Percentiles rank a stretch among this genome's conserved stretches.
phyloP scores from a whole-genome alignment of 1,139 yeast species.

The Sugiyamaella sp. region DNA sequence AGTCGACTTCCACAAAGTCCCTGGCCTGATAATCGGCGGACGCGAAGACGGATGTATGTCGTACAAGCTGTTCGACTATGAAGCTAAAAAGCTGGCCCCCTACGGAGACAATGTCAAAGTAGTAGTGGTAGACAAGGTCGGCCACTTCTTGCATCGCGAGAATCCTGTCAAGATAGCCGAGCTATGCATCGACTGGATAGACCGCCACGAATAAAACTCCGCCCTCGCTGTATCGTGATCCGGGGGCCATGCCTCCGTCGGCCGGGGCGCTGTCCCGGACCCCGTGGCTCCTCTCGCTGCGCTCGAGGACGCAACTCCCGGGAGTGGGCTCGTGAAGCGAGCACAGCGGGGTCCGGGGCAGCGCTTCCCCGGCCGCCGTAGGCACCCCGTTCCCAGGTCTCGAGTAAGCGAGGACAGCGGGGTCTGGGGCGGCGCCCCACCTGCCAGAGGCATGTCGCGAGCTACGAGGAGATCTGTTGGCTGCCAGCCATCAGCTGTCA shows the following conservation, averaged over 20 bases:
- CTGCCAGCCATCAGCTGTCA: no score
- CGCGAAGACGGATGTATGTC: constrained; percentile 34
- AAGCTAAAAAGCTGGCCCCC: constrained; percentile 20
- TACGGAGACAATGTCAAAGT: constrained; percentile 24
- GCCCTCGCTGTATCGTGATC: background rate
- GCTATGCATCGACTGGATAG: constrained; percentile 25
- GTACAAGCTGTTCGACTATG: constrained; percentile 26
- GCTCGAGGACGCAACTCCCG: no score
- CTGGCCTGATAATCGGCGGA: constrained; percentile 33
- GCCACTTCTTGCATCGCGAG: constrained; percentile 38
- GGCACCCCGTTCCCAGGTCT: no score
- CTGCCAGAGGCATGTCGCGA: no score
- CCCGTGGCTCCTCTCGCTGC: background rate
- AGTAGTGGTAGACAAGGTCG: constrained; percentile 29
- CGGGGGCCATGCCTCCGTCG: background rate
- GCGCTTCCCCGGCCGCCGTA: constrained; percentile 1
- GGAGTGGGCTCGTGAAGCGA: background rate
- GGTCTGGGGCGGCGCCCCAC: no score
- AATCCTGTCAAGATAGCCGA: constrained; percentile 30
- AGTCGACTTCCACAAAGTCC: constrained; percentile 32
- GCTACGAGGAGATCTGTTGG: no score
- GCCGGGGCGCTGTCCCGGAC: constrained; percentile 1
- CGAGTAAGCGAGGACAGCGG: no score
- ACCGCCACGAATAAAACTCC: constrained; percentile 12
- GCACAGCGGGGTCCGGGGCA: background rate